Evolutionary conservation across 2,329 filamentous ascomycete species (phyloP).

Genomic region (Fusarium burgessii): DNA sequence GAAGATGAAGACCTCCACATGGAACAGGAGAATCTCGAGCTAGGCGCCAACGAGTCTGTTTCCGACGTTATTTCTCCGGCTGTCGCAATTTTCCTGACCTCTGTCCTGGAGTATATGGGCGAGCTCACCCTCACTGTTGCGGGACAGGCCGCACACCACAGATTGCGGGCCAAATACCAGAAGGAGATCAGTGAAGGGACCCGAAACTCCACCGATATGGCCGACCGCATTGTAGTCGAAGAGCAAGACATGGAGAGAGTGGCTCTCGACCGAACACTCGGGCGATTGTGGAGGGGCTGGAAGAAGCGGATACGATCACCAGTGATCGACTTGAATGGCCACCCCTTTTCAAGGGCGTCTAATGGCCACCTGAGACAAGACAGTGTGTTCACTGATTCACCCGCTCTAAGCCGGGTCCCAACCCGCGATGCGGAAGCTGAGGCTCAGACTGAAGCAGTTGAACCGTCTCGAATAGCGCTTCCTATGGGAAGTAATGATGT

Average conservation of each 20-base stretch:
- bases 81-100: constrained; percentile 95
- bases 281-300: constrained; percentile 94
- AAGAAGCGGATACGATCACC: constrained; percentile 82
- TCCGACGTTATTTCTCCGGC: constrained; percentile 85
- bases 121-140: constrained; percentile 91
- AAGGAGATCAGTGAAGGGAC: constrained; percentile 68
- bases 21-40: constrained; percentile 79
- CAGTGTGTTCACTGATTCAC: constrained; percentile 54
- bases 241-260: constrained; percentile 94
- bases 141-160: constrained; percentile 83
- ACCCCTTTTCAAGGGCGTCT: constrained; percentile 64
- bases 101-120: constrained; percentile 92
- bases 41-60: constrained; percentile 66
- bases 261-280: constrained; percentile 88
- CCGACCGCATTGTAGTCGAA: constrained; percentile 82
- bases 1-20: constrained; percentile 94
- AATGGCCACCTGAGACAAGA: constrained; percentile 48
- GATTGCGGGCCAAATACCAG: constrained; percentile 69
- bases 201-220: constrained; percentile 60
- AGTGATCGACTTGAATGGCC: constrained; percentile 58
- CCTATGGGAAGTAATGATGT: constrained; percentile 76
- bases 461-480: constrained; percentile 68
- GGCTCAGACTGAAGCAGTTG: constrained; percentile 45
- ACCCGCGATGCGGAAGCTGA: constrained; percentile 48
- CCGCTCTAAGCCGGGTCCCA: constrained; percentile 45